Evolutionary conservation across 306 rosid species (phyloP), one percentile per base, ranked within the genome.

Genomic region (Vicia faba): DNA sequence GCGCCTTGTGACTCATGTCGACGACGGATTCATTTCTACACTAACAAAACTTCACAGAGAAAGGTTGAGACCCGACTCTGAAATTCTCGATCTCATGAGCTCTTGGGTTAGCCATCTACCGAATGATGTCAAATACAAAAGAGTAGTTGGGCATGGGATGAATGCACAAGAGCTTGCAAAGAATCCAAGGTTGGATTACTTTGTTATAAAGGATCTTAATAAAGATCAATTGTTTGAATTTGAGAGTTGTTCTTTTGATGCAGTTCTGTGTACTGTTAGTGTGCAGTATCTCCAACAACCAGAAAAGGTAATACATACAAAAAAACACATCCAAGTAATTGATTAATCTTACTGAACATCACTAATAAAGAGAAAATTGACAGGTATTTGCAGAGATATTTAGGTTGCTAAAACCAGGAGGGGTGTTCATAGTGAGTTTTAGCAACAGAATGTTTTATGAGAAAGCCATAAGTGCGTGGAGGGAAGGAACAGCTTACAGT

Each of bases 231-330:
- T 64, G 60, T 82, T 91, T 69, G 85, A 83, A 71, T 77, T 82
- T 50, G 85, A 82, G 49, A 78, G 74, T 68, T 67, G 75, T 50
- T 68, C 86, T 61, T 81, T 91, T 60, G 96, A 91, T 79, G 97
- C 96, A 2, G 96, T 91, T 61, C 15, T 89, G 59, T 91, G 95
- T 61, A 74, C 95, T 0, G 97, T 89, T 70, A 84, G 97, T 72
- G 95, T 91, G 43, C 97, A 91, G 86, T 91, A 88, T 75, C 87
- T 91, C 64, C 97, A 91, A 84, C 92, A 91, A 62, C 97, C 97
- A 5, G 97, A 91, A 65, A 87, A 88, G 95, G 96, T 90, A 14
- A 65, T 70, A 61, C n/a, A 40, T 1, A 20, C 23, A 7, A 33
- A 7, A 33, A 31, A 33, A 7, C 38, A 33, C 9, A 1, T 33